phyloP scores from a whole-genome alignment of 495 filamentous ascomycete species.

The Neurospora sp. region DNA sequence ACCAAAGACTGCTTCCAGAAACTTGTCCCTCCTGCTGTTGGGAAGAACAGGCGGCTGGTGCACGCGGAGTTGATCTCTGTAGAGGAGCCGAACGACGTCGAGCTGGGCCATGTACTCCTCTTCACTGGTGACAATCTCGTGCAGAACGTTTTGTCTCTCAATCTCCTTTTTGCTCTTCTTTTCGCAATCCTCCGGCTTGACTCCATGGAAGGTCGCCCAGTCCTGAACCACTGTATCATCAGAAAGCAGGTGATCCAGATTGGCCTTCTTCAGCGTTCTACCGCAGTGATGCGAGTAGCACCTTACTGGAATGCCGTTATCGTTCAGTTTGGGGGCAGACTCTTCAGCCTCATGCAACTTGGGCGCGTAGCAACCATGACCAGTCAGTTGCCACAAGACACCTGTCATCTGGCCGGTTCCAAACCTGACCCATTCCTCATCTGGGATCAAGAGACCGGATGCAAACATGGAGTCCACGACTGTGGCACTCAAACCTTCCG shows the following conservation, averaged over 20 bases:
- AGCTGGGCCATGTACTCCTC: constrained; percentile 83
- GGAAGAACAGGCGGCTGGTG: constrained; percentile 75
- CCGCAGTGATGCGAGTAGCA: constrained; percentile 96
- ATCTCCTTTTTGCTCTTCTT: constrained; percentile 73
- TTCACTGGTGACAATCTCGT: constrained; percentile 93
- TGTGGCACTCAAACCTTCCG: constrained; percentile 70
- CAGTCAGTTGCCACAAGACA: constrained; percentile 88
- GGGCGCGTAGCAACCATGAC: constrained; percentile 82
- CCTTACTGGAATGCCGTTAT: constrained; percentile 49
- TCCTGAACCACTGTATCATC: constrained; percentile 61
- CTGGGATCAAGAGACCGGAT: constrained; percentile 67
- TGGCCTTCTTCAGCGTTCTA: constrained; percentile 87
- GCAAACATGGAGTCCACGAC: constrained; percentile 76
- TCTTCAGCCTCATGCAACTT: constrained; percentile 66
- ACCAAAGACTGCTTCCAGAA: constrained; percentile 79
- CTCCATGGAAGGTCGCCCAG: constrained; percentile 85
- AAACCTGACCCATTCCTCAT: constrained; percentile 98
- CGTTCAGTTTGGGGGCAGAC: constrained; percentile 18
- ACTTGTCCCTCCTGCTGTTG: constrained; percentile 61
- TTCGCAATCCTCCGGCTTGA: constrained; percentile 66
- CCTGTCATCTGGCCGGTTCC: constrained; percentile 64
- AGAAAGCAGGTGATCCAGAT: constrained; percentile 58
- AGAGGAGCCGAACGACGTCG: constrained; percentile 72
- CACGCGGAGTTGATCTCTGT: constrained; percentile 67
- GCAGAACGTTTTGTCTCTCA: constrained; percentile 84